Base-by-base conservation (phyloP, 352 stramenopile species). In the Pythium rhizo-oryzae region DNA sequence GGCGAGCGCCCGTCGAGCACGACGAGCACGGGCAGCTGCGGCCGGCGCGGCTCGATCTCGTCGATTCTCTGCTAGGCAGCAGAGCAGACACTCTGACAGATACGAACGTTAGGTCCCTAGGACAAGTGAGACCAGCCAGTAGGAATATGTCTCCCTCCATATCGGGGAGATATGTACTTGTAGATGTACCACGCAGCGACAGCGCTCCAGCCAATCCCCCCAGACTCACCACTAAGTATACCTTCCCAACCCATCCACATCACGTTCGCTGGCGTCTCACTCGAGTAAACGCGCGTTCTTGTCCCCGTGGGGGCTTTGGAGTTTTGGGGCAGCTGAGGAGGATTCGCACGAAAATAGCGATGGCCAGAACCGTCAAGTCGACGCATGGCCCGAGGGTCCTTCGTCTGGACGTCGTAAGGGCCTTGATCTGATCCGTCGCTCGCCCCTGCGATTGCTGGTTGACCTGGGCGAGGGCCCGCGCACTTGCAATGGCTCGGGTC, bases 11-110 rank as follows among this genome's bases (percentile, higher is more conserved):
- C 83, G 37, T 85, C 80, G 16, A 80, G 67, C 30, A 92, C 81
- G 0, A 84, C 78, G 39, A 90, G 77, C 60, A 78, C 84, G 8
- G 75, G 77, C 52, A 86, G 79, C 61, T 55, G 52, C 33, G 78
- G 80, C 39, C 81, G 79, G 33, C 84, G 84, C 23, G 81, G 82
- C 46, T 90, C 81, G 25, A 92, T 92, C 50, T 88, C 79, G 47
- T 90, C 84, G 30, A 90, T 92, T 68, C 77, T 92, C 56, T 89
- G 83, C 62, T 78, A 84, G 41, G 13, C n/a, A 47, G 4, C 13
- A 51, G 44, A 51, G 28, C 28, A 33, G 28, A 33, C 28, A 33
- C 28, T n/a, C n/a, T n/a, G n/a, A 33, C 28, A 33, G 28, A 33
- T 33, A 6, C 28, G 2, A 33, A 33, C 28, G 28, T 33, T 33